Conservation (phyloP, 352 stramenopile species). For the Phytopythium boreale region DNA sequence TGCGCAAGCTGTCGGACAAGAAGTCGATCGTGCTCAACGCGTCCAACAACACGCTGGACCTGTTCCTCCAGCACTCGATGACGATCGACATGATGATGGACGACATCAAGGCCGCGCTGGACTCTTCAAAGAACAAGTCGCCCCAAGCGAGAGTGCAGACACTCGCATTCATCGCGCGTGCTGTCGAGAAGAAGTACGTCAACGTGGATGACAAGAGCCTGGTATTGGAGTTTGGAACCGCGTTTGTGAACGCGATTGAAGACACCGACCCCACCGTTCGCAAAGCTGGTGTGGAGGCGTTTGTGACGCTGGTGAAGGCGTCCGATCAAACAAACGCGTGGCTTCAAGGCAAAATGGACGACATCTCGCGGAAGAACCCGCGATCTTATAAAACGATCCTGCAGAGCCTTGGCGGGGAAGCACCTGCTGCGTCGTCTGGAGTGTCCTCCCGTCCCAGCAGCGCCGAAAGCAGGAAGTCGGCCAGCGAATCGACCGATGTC, state of each 20-base stretch:
- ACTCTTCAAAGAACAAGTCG: conserved; percentile 81
- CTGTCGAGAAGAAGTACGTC: conserved; percentile 67
- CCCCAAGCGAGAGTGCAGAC: conserved; percentile 75
- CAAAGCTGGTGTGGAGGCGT: conserved; percentile 67
- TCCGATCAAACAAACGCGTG: conserved; percentile 46
- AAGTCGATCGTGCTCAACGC: conserved; percentile 80
- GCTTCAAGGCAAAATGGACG: conserved; percentile 58
- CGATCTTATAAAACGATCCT: conserved; percentile 71
- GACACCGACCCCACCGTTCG: conserved; percentile 79
- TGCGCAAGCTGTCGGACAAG: conserved; percentile 87
- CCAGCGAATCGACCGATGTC: conserved; percentile 20
- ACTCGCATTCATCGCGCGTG: conserved; percentile 63
- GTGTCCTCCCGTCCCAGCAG: conserved; percentile 21
- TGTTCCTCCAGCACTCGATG: conserved; percentile 80
- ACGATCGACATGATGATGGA: conserved; percentile 89
- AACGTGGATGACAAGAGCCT: conserved; percentile 58
- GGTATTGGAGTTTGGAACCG: conserved; percentile 55
- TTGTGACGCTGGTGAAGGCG: conserved; percentile 55
- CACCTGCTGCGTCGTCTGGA: conserved; percentile 16
- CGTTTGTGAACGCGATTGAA: conserved; percentile 66
- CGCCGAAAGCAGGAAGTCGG: conserved; percentile 17
- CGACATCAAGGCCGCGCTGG: conserved; percentile 66
- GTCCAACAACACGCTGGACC: conserved; percentile 80
- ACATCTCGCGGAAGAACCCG: conserved; percentile 66
- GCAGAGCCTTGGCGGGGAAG: conserved; percentile 30